A percentile compares a stretch with the other conserved stretches of the same genome.
Evolutionary conservation across 345 rosid genomes (phyloP).

Genomic region (Lagerstroemia speciosa): DNA sequence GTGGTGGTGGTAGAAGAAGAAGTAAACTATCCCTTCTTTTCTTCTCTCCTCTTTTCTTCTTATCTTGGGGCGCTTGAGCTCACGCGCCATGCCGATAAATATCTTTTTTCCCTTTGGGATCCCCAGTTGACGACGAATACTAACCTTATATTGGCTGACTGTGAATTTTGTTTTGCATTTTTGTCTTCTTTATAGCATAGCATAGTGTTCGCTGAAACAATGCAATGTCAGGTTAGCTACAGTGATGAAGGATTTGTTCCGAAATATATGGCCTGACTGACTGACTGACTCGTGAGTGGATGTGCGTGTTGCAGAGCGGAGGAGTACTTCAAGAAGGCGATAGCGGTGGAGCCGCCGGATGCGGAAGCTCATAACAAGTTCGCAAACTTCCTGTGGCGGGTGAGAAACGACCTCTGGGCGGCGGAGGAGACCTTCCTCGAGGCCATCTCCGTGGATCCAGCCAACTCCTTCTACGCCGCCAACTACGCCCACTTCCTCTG

Average conservation of each 20-base stretch:
- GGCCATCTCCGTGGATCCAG: conserved; percentile 75
- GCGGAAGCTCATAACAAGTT: conserved; percentile 77
- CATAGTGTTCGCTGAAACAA: neutral
- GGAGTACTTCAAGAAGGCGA: conserved; percentile 66
- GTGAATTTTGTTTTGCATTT: neutral
- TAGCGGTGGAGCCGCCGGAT: conserved; percentile 48
- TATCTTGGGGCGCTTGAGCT: neutral
- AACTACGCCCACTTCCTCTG: conserved; percentile 87
- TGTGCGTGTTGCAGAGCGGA: conserved; percentile 97
- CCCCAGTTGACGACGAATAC: too few species aligned
- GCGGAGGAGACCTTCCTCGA: conserved; percentile 85
- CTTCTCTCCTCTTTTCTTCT: neutral
- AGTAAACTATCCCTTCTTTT: neutral
- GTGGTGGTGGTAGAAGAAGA: neutral
- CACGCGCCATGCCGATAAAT: neutral
- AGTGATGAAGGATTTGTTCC: neutral
- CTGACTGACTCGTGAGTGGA: too few species aligned
- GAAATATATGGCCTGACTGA: neutral
- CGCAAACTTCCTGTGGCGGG: conserved; percentile 81
- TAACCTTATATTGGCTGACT: neutral
- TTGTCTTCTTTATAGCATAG: neutral
- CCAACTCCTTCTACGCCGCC: conserved; percentile 60
- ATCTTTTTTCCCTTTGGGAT: too few species aligned
- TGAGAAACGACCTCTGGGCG: conserved; percentile 72
- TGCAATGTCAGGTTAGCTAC: too few species aligned